Evolutionary conservation across 768 basidiomycete species (phyloP).

Genomic region (Rubroboletus satanas): DNA sequence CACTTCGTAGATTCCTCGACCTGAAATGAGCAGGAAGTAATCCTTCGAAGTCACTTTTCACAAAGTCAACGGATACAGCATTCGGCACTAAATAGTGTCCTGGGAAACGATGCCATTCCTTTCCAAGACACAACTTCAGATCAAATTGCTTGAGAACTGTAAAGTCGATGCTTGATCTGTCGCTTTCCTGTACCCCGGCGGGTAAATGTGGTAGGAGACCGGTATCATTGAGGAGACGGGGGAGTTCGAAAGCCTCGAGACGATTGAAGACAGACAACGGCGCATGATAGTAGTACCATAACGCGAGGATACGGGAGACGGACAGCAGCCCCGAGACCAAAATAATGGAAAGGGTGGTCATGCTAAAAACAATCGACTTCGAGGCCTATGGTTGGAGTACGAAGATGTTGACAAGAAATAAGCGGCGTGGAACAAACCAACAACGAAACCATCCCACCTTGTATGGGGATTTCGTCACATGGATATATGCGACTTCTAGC

Average conservation of each 20-base stretch:
- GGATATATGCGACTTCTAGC: constrained; percentile 75
- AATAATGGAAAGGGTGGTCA: constrained; percentile 68
- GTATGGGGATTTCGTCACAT: constrained; percentile 79
- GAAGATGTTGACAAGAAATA: not conserved
- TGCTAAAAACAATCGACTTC: constrained; percentile 67
- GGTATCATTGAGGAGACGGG: constrained; percentile 71
- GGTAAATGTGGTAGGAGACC: constrained; percentile 53
- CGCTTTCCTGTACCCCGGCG: constrained; percentile 41
- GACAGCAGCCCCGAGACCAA: constrained; percentile 67
- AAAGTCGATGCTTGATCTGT: constrained; percentile 55
- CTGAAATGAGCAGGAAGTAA: constrained; percentile 82
- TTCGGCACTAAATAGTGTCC: constrained; percentile 85
- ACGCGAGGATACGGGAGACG: constrained; percentile 72
- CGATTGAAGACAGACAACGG: constrained; percentile 68
- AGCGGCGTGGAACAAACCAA: not conserved
- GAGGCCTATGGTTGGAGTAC: constrained; percentile 55
- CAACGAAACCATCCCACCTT: constrained; percentile 46
- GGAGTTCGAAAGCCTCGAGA: constrained; percentile 77
- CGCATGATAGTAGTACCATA: constrained; percentile 88
- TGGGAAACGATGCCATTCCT: constrained; percentile 96
- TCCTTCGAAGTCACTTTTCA: constrained; percentile 90
- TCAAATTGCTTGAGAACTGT: constrained; percentile 64
- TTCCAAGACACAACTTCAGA: constrained; percentile 79
- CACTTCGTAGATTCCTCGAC: constrained; percentile 23
- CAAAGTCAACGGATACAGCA: constrained; percentile 76